Base-by-base conservation (phyloP, 1,139 yeast genomes). In the Keqinozyma sinolaborantium region DNA sequence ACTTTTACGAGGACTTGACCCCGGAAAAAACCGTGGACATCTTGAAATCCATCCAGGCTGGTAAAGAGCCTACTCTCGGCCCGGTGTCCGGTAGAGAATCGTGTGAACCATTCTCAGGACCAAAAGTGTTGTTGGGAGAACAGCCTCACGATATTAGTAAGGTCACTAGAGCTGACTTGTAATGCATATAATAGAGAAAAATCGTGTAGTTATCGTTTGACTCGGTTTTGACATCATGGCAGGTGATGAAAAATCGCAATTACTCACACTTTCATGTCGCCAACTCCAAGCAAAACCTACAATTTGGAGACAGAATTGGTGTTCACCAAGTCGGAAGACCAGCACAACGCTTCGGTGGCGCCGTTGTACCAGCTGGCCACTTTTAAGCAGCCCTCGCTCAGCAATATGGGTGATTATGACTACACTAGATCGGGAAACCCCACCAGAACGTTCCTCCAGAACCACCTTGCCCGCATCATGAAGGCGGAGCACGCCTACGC, bases 381-480 rank as follows among this genome's bases (percentile, higher is more conserved):
- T 8, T 90, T 90, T 64, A 88, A 87, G 58, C 94, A 86, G 56
- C 77, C 73, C 27, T 80, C 87, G 5, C 65, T 85, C 61, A 51
- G 77, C 26, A 79, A 82, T 46, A 79, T 83, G 83, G 92, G 94
- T 4, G 83, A 80, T 50, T 88, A 83, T 56, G 97, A 88, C 58
- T 88, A 88, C 57, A 86, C 97, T 1, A 70, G 97, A 49, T 82
- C 94, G n/a, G 97, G 97, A 3, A 88, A 88, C 57, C 97, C 97
- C 19, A 86, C 97, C 2, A 71, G 97, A 57, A 77, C 94, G 0
- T 77, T 77, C 30, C 64, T 87, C 38, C 95, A 88, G 55, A 68
- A 76, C 33, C 95, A 88, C 47, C 54, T 88, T 48, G 81, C 86
- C 30, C 75, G 77, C 44, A 74, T 88, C 49, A 86, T 86, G 82